phyloP scores from a whole-genome alignment of 257 asterid genomes.

The Nyctanthes arbortristis region DNA sequence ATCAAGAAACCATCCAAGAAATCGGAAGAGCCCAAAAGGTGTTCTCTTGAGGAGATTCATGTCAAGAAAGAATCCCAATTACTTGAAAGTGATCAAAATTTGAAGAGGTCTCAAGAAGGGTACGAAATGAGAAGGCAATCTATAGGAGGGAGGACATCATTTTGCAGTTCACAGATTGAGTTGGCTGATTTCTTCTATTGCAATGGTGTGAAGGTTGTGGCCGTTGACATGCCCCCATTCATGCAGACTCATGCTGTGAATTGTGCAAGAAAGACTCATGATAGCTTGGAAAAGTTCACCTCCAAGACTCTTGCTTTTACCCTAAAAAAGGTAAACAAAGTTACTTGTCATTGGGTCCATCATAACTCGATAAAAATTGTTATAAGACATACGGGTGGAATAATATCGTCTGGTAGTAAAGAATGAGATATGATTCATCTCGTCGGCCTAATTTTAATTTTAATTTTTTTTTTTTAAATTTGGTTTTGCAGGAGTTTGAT shows the following conservation, averaged over 20 bases:
- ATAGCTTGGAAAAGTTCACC: slow-evolving; percentile 94
- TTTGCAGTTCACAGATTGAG: slow-evolving; percentile 64
- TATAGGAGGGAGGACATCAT: slow-evolving; percentile 66
- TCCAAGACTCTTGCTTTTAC: slow-evolving; percentile 86
- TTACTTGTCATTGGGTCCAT: neutral
- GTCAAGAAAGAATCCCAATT: slow-evolving; percentile 34
- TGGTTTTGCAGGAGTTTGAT: slow-evolving; percentile 73
- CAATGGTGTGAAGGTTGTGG: slow-evolving; percentile 75
- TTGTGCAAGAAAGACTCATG: slow-evolving; percentile 83
- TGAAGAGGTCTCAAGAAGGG: slow-evolving; percentile 31
- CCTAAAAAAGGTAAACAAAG: slow-evolving; percentile 70
- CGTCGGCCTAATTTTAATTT: too few relatives aligned
- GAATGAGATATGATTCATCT: too few relatives aligned
- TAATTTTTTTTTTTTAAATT: too few relatives aligned
- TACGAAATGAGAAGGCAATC: slow-evolving; percentile 40
- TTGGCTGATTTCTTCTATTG: slow-evolving; percentile 68
- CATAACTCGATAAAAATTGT: too few relatives aligned
- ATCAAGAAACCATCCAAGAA: slow-evolving; percentile 34
- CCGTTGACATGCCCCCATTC: slow-evolving; percentile 95
- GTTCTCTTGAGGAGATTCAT: slow-evolving; percentile 40
- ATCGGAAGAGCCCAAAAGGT: slow-evolving; percentile 20
- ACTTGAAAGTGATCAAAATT: slow-evolving; percentile 26
- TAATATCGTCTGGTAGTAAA: too few relatives aligned
- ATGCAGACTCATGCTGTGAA: slow-evolving; percentile 96
- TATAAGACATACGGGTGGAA: too few relatives aligned